Conservation (phyloP, 2,329 filamentous ascomycete species). For the Exophiala calicioides region DNA sequence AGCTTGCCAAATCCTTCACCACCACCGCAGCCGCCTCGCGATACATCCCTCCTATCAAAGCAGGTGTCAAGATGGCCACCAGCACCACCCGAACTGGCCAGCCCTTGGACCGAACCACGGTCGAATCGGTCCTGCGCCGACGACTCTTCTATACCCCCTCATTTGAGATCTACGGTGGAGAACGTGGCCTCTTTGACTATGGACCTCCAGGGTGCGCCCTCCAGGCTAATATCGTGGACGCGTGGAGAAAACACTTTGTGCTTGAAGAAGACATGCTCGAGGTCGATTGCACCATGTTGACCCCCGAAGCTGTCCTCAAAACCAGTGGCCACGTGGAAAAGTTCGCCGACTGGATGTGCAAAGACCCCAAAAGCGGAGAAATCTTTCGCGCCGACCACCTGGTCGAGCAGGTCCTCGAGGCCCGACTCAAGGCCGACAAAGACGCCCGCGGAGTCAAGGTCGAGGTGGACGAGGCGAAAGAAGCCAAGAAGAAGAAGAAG, state of each 20-base stretch:
- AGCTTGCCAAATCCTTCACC: slow-evolving; percentile 43
- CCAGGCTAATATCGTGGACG: slow-evolving; percentile 82
- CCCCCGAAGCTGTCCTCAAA: slow-evolving; percentile 90
- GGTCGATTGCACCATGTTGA: slow-evolving; percentile 91
- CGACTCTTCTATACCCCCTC: slow-evolving; percentile 93
- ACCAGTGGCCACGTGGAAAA: slow-evolving; percentile 96
- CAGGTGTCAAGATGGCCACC: slow-evolving; percentile 54
- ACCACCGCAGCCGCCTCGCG: slow-evolving; percentile 38
- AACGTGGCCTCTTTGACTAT: slow-evolving; percentile 89
- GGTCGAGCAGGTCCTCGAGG: slow-evolving; percentile 90
- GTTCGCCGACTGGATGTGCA: slow-evolving; percentile 99
- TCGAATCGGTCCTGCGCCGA: slow-evolving; percentile 84
- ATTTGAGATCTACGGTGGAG: slow-evolving; percentile 92
- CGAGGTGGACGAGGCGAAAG: slow-evolving; percentile 68
- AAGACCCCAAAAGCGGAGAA: slow-evolving; percentile 95
- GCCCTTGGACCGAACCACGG: slow-evolving; percentile 76
- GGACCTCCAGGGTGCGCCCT: slow-evolving; percentile 84
- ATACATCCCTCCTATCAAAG: slow-evolving; percentile 30
- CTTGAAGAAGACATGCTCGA: slow-evolving; percentile 94
- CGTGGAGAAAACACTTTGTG: slow-evolving; percentile 92
- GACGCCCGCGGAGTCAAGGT: slow-evolving; percentile 81
- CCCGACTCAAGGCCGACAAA: slow-evolving; percentile 84
- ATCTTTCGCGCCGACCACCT: slow-evolving; percentile 95
- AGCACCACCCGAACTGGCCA: slow-evolving; percentile 84
- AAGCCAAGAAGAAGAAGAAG: slow-evolving; percentile 88